phyloP scores from a whole-genome alignment of 1,139 yeast species.

The Candida sp. region DNA sequence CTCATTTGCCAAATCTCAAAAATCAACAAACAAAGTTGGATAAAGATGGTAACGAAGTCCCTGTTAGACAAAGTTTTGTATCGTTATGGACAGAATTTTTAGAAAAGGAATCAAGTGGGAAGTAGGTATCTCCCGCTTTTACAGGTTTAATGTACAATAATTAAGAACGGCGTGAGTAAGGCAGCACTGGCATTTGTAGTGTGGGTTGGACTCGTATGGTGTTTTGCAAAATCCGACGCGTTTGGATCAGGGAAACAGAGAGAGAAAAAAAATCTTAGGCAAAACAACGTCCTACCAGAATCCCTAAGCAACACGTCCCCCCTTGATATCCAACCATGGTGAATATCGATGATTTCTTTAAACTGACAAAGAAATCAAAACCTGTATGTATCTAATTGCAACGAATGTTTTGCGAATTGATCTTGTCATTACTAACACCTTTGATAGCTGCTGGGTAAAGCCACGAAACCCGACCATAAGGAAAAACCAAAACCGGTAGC shows the following conservation, averaged over 20 bases:
- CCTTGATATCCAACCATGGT: conserved; percentile 9
- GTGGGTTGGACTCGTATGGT: no score
- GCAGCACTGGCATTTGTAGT: no score
- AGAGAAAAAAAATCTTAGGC: neutral
- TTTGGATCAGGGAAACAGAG: neutral
- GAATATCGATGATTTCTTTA: conserved; percentile 13
- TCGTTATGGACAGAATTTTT: conserved; percentile 89
- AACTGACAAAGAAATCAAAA: neutral
- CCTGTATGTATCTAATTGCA: conserved; percentile 6
- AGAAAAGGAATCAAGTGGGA: conserved; percentile 68
- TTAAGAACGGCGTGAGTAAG: neutral
- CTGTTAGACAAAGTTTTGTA: conserved; percentile 71
- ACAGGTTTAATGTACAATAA: conserved; percentile 2
- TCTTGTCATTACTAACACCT: conserved; percentile 4
- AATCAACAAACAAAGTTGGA: conserved; percentile 11
- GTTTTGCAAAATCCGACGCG: neutral
- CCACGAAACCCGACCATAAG: conserved; percentile 7
- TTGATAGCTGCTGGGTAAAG: neutral
- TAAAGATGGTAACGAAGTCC: conserved; percentile 21
- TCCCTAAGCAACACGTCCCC: neutral
- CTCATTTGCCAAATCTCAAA: conserved; percentile 41
- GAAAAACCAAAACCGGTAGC: conserved; percentile 6
- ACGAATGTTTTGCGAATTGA: neutral
- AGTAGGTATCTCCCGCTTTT: conserved; percentile 13
- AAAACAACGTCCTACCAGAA: neutral